phyloP scores from a whole-genome alignment of 495 filamentous ascomycete species.

The Xylaria bambusicola region DNA sequence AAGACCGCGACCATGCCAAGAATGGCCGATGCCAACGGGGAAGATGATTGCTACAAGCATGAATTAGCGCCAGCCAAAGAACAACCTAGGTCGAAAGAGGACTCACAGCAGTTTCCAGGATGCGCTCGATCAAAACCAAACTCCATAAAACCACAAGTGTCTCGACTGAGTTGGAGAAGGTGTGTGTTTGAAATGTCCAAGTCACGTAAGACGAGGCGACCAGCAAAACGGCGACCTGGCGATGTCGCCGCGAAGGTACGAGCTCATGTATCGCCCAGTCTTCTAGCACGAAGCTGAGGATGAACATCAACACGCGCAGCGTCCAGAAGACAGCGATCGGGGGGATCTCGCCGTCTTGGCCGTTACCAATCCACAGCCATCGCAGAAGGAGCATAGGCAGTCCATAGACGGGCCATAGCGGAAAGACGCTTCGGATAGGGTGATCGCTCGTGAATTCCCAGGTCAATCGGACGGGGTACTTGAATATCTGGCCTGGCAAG shows the following conservation, averaged over 20 bases:
- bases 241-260: conserved; percentile 70
- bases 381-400: conserved; percentile 87
- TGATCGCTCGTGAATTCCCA: conserved; percentile 91
- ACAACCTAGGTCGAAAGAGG: not conserved
- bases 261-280: conserved; percentile 97
- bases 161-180: conserved; percentile 97
- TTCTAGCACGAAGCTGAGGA: conserved; percentile 90
- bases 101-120: conserved; percentile 72
- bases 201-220: conserved; percentile 96
- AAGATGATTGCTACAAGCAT: conserved; percentile 63
- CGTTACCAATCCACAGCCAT: conserved; percentile 75
- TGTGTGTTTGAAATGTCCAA: conserved; percentile 98
- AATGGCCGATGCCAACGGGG: conserved; percentile 70
- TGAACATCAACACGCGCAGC: conserved; percentile 84
- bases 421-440: conserved; percentile 93
- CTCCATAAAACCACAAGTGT: conserved; percentile 90
- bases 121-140: conserved; percentile 83
- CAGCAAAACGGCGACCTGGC: conserved; percentile 70
- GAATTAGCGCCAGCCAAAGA: not conserved
- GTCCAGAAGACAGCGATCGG: conserved; percentile 85
- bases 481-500: conserved; percentile 77
- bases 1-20: conserved; percentile 80
- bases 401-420: conserved; percentile 91
- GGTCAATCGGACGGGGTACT: conserved; percentile 78
- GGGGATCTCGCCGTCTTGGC: conserved; percentile 57